Conservation (phyloP, 352 stramenopile genomes). For the Globisporangium parvum region DNA sequence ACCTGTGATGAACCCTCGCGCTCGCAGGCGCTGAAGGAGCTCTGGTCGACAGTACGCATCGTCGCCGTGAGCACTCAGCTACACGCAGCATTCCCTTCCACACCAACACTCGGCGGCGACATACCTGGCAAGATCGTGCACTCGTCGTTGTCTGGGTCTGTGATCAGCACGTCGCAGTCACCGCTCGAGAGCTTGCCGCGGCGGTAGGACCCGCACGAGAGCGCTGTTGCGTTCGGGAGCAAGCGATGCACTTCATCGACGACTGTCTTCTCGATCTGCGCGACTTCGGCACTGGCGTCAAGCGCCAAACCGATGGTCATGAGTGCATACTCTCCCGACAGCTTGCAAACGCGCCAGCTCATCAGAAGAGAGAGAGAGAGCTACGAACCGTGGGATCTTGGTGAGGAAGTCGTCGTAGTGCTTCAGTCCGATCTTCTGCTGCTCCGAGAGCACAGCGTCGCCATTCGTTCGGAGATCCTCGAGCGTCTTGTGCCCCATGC, state of each 20-base stretch:
- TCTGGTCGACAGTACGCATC: too few relatives aligned
- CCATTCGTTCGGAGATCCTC: conserved; percentile 37
- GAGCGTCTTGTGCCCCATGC: conserved; percentile 58
- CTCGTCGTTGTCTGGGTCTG: conserved; percentile 55
- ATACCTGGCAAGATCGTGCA: conserved; percentile 61
- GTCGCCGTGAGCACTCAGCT: too few relatives aligned
- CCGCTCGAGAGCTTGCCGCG: conserved; percentile 62
- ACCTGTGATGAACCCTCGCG: conserved; percentile 60
- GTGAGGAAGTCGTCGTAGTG: conserved; percentile 76
- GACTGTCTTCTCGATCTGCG: conserved; percentile 68
- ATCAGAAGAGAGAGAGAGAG: too few relatives aligned
- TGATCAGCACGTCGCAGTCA: conserved; percentile 80
- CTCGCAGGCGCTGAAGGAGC: conserved; percentile 57
- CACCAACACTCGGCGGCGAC: not conserved
- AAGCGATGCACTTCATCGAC: conserved; percentile 62
- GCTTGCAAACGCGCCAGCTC: not conserved
- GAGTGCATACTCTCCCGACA: not conserved
- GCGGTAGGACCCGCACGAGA: conserved; percentile 77
- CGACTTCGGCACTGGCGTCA: conserved; percentile 45
- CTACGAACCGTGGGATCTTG: conserved; percentile 58
- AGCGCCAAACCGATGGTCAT: not conserved
- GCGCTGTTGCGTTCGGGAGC: conserved; percentile 48
- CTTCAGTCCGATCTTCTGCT: conserved; percentile 78
- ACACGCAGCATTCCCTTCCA: not conserved
- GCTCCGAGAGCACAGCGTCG: conserved; percentile 32